phyloP scores from a whole-genome alignment of 2,329 filamentous ascomycete genomes.

The Aspergillus ibericus region DNA sequence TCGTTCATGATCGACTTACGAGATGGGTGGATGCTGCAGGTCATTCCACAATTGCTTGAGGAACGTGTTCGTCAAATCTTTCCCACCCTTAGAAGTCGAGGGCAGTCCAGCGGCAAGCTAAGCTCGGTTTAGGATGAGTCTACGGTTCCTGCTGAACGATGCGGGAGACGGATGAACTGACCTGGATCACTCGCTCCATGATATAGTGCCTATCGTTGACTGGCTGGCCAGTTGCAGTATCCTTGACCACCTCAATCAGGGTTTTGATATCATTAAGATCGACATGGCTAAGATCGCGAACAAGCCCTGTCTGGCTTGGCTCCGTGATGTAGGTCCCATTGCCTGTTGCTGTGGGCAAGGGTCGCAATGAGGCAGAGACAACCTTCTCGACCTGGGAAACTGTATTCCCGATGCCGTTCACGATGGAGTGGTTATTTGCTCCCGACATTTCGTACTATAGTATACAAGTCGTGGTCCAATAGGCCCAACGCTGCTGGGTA shows the following conservation, averaged over 20 bases:
- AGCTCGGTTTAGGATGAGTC: slow-evolving; percentile 4
- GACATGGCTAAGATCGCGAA: slow-evolving; percentile 50
- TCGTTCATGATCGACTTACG: slow-evolving; percentile 37
- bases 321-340: slow-evolving; percentile 43
- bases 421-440: slow-evolving; percentile 18
- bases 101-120: slow-evolving; percentile 42
- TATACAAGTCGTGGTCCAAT: neutral
- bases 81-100: slow-evolving; percentile 34
- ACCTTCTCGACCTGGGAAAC: slow-evolving; percentile 42
- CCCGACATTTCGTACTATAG: slow-evolving; percentile 21
- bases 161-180: slow-evolving; percentile 17
- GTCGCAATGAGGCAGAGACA: slow-evolving; percentile 43
- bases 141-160: neutral
- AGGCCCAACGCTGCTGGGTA: neutral
- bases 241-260: slow-evolving; percentile 42
- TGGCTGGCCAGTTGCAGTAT: slow-evolving; percentile 50
- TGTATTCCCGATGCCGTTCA: slow-evolving; percentile 35
- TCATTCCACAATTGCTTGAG: slow-evolving; percentile 56
- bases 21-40: slow-evolving; percentile 56
- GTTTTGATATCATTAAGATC: slow-evolving; percentile 48
- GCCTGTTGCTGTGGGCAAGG: slow-evolving; percentile 44
- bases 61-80: slow-evolving; percentile 50
- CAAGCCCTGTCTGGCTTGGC: slow-evolving; percentile 35
- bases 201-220: slow-evolving; percentile 63
- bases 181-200: slow-evolving; percentile 59